Base-by-base conservation (phyloP, 768 basidiomycete genomes). In the Leccinum obscurum region DNA sequence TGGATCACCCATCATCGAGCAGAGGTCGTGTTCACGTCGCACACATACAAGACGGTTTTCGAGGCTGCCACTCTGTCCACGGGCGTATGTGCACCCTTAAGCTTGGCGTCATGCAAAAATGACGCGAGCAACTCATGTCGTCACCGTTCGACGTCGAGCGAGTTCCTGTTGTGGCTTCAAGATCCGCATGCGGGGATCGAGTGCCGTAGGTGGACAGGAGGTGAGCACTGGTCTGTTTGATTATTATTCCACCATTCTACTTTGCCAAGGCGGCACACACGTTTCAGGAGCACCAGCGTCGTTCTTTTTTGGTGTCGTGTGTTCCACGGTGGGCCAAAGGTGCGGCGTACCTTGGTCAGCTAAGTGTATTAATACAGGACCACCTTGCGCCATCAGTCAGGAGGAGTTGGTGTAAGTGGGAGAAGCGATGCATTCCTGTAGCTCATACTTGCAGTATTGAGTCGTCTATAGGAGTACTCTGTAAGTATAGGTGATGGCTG, bases 61-160 rank as follows among this genome's bases (percentile, higher is more conserved):
- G 37, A 37, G 62, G 62, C 59, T 62, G 63, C 68, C 63, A 67
- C 62, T 50, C 22, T 10, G 49, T 52, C 49, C 49, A 39, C 55
- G 58, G 20, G 37, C 15, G 51, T 37, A 30, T 44, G 58, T 50
- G 57, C 53, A 56, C 41, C 39, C 39, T 54, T 28, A 28, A 28
- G 28, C 28, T 28, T 55, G 59, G 60, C 24, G 30, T 62, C 51
- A 53, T 59, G n/a, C 34, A 34, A 3, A 24, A 11, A 49, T 52
- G 32, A 49, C 26, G 20, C 24, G 39, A 52, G 34, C 6, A 9
- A 20, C 15, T 46, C 56, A 54, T 44, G 20, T 55, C 50, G 28
- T 48, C 52, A 32, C 20, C 26, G 15, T 50, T 22, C 34, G 30
- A 37, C 41, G 35, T 60, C 28, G 66, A 54, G 44, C 39, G 24